These are phyloP conservation scores for Dicorynia guianensis DNA, from an alignment of 306 rosid genomes.

Conservation along the genomic window DNA sequence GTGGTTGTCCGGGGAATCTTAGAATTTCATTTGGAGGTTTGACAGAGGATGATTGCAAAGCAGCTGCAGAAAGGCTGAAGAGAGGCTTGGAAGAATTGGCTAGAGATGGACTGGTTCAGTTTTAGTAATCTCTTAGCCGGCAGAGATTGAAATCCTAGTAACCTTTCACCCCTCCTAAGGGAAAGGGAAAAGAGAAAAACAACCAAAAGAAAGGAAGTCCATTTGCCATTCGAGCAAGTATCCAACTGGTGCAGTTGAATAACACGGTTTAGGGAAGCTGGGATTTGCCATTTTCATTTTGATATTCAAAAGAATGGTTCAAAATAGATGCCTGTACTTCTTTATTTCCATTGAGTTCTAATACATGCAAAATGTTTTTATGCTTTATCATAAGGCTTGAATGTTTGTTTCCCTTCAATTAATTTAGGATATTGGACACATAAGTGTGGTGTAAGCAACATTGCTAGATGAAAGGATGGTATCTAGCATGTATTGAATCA, in stretches of 20 bases:
- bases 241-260: slow-evolving; percentile 56
- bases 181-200: neutral
- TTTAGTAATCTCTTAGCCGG: slow-evolving; percentile 16
- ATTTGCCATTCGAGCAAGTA: slow-evolving; percentile 40
- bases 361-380: slow-evolving; percentile 1
- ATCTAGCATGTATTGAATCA: too few species aligned
- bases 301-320: slow-evolving; percentile 19
- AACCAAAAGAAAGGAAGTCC: slow-evolving; percentile 28
- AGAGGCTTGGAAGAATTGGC: slow-evolving; percentile 80
- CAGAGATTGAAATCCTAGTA: slow-evolving; percentile 12
- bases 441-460: too few species aligned
- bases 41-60: slow-evolving; percentile 75
- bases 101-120: slow-evolving; percentile 70
- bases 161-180: neutral
- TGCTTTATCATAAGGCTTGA: neutral
- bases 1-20: slow-evolving; percentile 79
- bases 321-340: slow-evolving; percentile 20
- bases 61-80: slow-evolving; percentile 79
- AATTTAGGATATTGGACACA: too few species aligned
- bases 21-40: slow-evolving; percentile 92
- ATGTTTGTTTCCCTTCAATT: too few species aligned
- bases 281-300: slow-evolving; percentile 38
- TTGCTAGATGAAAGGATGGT: too few species aligned
- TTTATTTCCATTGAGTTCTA: slow-evolving; percentile 1
- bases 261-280: slow-evolving; percentile 33